Base-by-base conservation (phyloP, 106 monocot species). In the Acanthochlamys bracteata region DNA sequence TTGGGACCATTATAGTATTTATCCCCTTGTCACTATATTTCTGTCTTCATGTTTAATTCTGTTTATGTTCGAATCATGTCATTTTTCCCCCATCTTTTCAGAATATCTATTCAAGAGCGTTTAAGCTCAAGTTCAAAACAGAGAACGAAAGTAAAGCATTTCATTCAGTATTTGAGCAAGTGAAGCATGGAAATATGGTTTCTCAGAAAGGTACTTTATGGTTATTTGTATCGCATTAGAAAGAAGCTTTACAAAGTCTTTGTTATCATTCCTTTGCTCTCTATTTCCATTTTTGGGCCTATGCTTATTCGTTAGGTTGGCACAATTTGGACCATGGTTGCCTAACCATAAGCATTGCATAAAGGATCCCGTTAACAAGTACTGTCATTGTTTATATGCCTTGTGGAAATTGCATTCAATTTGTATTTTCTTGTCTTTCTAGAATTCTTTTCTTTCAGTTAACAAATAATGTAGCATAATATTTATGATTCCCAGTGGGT, bases 81-180 rank as follows among this genome's bases (percentile, higher is more conserved):
- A 46, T 33, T 15, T 24, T 61, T 66, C 53, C 56, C 41, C 49
- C 66, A 24, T 49, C 56, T 27, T 60, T 11, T 45, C 83, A 83
- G 86, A 80, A 66, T 53, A 73, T 57, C 39, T 71, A 64, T 77
- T 80, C 86, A 72, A 77, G 60, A 77, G 77, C 86, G 47, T 68
- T 68, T 68, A 87, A 71, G 74, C 40, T 87, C 63, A 64, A 47
- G 14, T 77, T 87, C 63, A 69, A 67, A 67, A 77, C 79, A 59
- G 67, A 74, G 51, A 76, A 71, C 17, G 79, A 72, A 66, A 70
- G 65, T 56, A 69, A 64, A 74, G 63, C 63, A 33, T 87, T 87
- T 66, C 58, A 53, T 65, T 70, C 65, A 59, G 67, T 66, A 25
- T 74, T 83, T 72, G 65, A 74, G 60, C 74, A 77, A 40, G 83